phyloP scores from a whole-genome alignment of 805 yeast species.

The Citeromyces matritensis region DNA sequence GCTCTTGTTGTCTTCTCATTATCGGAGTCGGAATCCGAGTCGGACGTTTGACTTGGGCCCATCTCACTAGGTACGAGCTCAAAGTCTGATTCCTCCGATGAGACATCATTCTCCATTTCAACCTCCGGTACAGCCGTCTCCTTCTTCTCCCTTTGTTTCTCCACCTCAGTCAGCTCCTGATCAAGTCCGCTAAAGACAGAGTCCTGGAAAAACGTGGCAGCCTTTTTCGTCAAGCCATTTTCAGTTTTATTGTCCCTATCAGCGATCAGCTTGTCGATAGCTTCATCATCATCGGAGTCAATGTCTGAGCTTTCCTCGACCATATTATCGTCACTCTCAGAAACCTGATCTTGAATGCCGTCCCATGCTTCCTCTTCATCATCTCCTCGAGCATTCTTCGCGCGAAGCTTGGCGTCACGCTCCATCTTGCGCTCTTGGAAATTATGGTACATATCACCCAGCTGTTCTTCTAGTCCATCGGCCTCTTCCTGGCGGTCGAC shows the following conservation, averaged over 20 bases:
- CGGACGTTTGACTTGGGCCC: not conserved
- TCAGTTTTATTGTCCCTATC: slow-evolving; percentile 17
- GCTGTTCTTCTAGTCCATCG: slow-evolving; percentile 65
- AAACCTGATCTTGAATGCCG: slow-evolving; percentile 38
- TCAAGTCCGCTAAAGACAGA: slow-evolving; percentile 35
- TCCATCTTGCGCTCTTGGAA: slow-evolving; percentile 57
- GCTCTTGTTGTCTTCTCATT: slow-evolving; percentile 9
- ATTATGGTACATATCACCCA: slow-evolving; percentile 66
- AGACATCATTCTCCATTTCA: slow-evolving; percentile 7
- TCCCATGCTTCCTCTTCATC: slow-evolving; percentile 69
- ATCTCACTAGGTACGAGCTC: slow-evolving; percentile 7
- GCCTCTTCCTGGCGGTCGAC: slow-evolving; percentile 31
- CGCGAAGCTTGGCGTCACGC: slow-evolving; percentile 52
- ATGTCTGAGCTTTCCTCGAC: slow-evolving; percentile 23
- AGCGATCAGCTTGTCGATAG: slow-evolving; percentile 42
- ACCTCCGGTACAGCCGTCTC: not conserved
- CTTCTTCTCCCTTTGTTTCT: slow-evolving; percentile 1
- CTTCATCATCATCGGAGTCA: slow-evolving; percentile 62
- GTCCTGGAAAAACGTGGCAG: slow-evolving; percentile 28
- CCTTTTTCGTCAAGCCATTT: slow-evolving; percentile 30
- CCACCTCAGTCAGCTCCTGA: slow-evolving; percentile 11
- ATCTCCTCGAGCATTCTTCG: slow-evolving; percentile 62
- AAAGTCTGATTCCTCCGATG: slow-evolving; percentile 4
- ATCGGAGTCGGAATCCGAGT: slow-evolving; percentile 5
- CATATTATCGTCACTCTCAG: slow-evolving; percentile 26